phyloP scores from a whole-genome alignment of 2,329 filamentous ascomycete genomes.

The Amauroascus niger region DNA sequence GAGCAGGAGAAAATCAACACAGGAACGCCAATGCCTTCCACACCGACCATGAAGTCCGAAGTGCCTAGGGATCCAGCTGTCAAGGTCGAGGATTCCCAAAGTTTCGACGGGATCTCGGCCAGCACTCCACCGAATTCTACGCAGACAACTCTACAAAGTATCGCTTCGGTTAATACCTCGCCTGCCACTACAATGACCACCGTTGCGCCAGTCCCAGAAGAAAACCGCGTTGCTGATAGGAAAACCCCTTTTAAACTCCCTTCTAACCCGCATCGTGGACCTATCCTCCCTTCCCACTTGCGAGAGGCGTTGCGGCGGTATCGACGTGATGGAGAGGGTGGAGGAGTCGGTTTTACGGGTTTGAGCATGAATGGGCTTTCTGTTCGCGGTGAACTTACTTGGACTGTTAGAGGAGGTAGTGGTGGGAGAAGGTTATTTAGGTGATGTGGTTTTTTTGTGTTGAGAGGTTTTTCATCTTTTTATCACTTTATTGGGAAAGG shows the following conservation, averaged over 20 bases:
- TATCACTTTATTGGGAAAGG: background rate
- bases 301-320: conserved; percentile 42
- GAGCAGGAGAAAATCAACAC: background rate
- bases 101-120: background rate
- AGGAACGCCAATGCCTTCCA: background rate
- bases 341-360: conserved; percentile 40
- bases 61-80: background rate
- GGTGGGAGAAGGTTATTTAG: conserved; percentile 39
- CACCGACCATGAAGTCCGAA: background rate
- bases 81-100: conserved; percentile 4
- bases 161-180: background rate
- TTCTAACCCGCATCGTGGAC: conserved; percentile 40
- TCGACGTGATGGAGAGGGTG: conserved; percentile 41
- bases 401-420: conserved; percentile 33
- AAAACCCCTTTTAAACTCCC: conserved; percentile 26
- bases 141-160: background rate
- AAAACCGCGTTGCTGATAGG: background rate
- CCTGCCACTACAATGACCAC: background rate
- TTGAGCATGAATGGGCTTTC: conserved; percentile 39
- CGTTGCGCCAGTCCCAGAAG: background rate
- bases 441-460: conserved; percentile 18
- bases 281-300: conserved; percentile 42
- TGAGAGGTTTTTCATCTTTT: background rate
- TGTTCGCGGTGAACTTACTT: conserved; percentile 36
- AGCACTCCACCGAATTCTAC: background rate